A percentile compares a stretch with the other conserved stretches of the same genome.
Evolutionary conservation across 2,329 filamentous ascomycete genomes (phyloP).

Genomic region (Aaosphaeria arxii): DNA sequence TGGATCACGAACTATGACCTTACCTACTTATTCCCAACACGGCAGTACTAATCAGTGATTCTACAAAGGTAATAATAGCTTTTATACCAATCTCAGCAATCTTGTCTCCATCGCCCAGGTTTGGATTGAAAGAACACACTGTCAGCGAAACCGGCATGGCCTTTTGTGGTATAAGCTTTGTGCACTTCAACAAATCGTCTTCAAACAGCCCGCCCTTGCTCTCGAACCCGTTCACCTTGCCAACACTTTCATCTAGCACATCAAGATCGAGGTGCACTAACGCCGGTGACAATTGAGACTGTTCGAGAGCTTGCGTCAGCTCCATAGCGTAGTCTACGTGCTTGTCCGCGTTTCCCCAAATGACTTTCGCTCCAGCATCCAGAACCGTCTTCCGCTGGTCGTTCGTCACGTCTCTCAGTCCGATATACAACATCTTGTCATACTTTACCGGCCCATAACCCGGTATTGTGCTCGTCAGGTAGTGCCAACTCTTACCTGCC

Average conservation of each 20-base stretch:
- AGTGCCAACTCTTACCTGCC: conserved; percentile 31
- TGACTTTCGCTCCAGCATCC: conserved; percentile 18
- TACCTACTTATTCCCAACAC: not conserved
- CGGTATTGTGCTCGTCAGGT: conserved; percentile 29
- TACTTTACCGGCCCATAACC: conserved; percentile 17
- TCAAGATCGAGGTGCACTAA: conserved; percentile 40
- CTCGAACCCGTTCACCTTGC: conserved; percentile 37
- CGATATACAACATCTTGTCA: conserved; percentile 15
- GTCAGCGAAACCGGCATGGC: conserved; percentile 6
- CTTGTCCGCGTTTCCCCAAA: conserved; percentile 7
- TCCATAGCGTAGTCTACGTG: conserved; percentile 4
- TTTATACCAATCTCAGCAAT: conserved; percentile 8
- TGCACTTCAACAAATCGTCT: conserved; percentile 8
- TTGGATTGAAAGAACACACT: conserved; percentile 13
- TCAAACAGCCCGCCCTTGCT: conserved; percentile 30
- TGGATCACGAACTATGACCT: no score
- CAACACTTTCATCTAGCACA: conserved; percentile 31
- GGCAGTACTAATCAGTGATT: not conserved
- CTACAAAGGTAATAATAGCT: conserved; percentile 4
- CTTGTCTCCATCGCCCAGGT: conserved; percentile 11
- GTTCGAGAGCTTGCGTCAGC: conserved; percentile 1
- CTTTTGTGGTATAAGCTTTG: conserved; percentile 8
- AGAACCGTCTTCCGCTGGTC: conserved; percentile 29
- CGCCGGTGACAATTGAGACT: conserved; percentile 6
- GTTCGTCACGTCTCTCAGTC: conserved; percentile 23